Conservation (phyloP, 495 filamentous ascomycete genomes). For the Amphirosellinia nigrospora region DNA sequence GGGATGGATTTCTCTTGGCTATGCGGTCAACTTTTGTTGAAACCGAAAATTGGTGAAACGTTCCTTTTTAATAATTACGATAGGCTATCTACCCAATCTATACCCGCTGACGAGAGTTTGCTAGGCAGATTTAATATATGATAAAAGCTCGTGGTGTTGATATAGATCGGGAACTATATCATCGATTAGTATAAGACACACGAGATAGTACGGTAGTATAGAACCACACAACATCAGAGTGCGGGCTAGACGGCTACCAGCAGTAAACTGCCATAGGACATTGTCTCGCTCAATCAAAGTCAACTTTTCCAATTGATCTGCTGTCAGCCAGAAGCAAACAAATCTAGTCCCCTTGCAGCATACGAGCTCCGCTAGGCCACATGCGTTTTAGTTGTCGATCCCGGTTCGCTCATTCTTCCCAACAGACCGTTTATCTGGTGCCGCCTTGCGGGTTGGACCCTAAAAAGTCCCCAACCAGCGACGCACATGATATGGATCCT, state of each 20-base stretch:
- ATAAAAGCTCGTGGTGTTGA: background rate
- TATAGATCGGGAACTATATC: background rate
- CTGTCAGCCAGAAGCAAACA: background rate
- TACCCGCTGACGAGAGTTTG: background rate
- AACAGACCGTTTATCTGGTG: background rate
- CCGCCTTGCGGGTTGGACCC: conserved; percentile 9
- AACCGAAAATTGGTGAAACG: conserved; percentile 9
- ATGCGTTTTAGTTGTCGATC: conserved; percentile 22
- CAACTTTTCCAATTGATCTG: background rate
- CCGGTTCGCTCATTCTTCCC: background rate
- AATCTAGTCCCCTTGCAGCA: conserved; percentile 22
- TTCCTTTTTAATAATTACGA: background rate
- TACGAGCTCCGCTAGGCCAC: conserved; percentile 23
- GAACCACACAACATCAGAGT: background rate
- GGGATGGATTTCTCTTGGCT: conserved; percentile 10
- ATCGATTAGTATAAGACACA: background rate
- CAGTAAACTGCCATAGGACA: background rate
- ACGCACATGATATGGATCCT: background rate
- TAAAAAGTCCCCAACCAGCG: conserved; percentile 2
- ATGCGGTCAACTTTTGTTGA: background rate
- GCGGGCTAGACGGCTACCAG: background rate
- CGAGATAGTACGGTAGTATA: background rate
- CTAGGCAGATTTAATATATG: background rate
- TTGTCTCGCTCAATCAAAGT: background rate
- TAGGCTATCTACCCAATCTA: background rate